These are phyloP conservation scores for Salix brachista DNA, from an alignment of 345 rosid genomes.

Conservation along the genomic window DNA sequence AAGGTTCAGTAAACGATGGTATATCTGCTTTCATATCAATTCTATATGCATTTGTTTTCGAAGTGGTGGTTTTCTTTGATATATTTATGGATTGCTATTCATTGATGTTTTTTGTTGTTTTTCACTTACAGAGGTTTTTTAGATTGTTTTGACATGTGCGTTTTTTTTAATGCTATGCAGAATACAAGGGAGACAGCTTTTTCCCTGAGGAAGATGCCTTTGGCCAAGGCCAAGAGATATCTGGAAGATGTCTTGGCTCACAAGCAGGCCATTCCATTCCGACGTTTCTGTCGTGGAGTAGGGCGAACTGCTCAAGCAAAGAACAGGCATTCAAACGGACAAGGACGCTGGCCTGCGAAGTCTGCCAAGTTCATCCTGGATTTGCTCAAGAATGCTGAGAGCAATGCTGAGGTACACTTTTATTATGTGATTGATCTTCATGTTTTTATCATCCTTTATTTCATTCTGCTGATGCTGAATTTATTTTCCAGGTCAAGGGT, in stretches of 20 bases:
- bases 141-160: background rate
- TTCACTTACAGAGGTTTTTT: background rate
- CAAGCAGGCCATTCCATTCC: constrained; percentile 99
- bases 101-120: background rate
- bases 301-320: constrained; percentile 99
- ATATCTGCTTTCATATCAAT: background rate
- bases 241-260: constrained; percentile 93
- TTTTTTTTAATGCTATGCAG: constrained; percentile 24
- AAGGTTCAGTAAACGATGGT: constrained; percentile 53
- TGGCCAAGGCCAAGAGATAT: constrained; percentile 90
- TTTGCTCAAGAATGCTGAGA: constrained; percentile 91
- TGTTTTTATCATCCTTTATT: too few species aligned
- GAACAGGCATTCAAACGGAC: constrained; percentile 93
- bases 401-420: constrained; percentile 75
- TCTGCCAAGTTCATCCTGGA: constrained; percentile 87
- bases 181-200: constrained; percentile 93
- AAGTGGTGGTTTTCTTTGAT: background rate
- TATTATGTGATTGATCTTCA: background rate
- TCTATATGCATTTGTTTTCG: background rate
- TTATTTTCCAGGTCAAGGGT: constrained; percentile 67
- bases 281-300: constrained; percentile 88
- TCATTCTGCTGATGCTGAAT: background rate
- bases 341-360: constrained; percentile 94
- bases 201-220: constrained; percentile 75
- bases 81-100: background rate